These are phyloP conservation scores for Celoporthe dispersa DNA, from an alignment of 2,329 filamentous ascomycete species.

Conservation along the genomic window DNA sequence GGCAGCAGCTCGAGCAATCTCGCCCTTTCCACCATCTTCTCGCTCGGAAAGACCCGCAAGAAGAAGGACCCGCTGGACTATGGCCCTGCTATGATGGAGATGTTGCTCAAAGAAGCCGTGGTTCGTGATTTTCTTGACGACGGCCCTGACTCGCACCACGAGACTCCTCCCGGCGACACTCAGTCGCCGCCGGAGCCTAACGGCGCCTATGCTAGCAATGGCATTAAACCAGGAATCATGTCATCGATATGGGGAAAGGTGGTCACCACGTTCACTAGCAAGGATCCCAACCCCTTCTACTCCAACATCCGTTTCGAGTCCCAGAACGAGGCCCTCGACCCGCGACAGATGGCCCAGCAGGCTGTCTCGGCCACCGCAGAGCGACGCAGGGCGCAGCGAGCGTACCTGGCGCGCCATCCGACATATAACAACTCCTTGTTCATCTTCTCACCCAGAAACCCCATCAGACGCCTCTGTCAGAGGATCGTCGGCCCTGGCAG, in stretches of 20 bases:
- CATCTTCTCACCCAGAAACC: constrained; percentile 79
- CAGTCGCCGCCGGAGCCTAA: constrained; percentile 40
- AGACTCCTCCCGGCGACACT: constrained; percentile 41
- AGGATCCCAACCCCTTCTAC: constrained; percentile 95
- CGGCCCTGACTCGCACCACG: constrained; percentile 52
- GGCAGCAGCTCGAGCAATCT: constrained; percentile 74
- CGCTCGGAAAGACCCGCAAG: constrained; percentile 62
- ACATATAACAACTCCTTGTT: constrained; percentile 92
- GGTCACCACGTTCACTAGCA: constrained; percentile 58
- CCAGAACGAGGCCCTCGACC: constrained; percentile 79
- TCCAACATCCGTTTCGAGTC: constrained; percentile 72
- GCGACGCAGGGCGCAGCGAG: constrained; percentile 84
- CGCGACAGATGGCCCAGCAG: constrained; percentile 86
- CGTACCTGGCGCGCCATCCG: constrained; percentile 85
- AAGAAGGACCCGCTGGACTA: constrained; percentile 87
- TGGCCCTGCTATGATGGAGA: constrained; percentile 88
- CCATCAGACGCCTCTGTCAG: constrained; percentile 82
- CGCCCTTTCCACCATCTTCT: constrained; percentile 72
- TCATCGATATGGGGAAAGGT: constrained; percentile 66
- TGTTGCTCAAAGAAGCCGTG: constrained; percentile 94
- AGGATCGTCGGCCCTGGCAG: constrained; percentile 88
- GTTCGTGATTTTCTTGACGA: constrained; percentile 94
- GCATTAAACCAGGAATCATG: constrained; percentile 60
- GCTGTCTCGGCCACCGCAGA: constrained; percentile 82
- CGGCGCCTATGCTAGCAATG: constrained; percentile 42